Conservation (phyloP, 129 eudicot genomes). For the Lactuca sativa region DNA sequence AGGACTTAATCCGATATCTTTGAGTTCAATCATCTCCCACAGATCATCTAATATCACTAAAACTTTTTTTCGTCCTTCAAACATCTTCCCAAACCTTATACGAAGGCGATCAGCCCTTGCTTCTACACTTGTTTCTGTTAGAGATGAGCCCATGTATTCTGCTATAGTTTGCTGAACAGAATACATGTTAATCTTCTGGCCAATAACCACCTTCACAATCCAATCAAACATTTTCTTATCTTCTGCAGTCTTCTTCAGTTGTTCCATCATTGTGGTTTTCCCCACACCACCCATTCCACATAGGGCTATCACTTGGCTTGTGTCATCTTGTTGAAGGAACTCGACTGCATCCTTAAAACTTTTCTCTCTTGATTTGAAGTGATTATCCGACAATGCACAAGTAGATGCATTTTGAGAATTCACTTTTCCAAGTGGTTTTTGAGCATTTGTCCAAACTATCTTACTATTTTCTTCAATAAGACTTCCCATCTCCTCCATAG, state of each 20-base stretch:
- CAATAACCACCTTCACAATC: constrained; percentile 9
- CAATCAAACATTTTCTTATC: background rate
- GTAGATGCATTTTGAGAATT: background rate
- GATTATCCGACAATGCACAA: background rate
- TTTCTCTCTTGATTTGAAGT: constrained; percentile 9
- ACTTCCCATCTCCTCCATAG: background rate
- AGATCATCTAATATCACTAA: constrained; percentile 3
- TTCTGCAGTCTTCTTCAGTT: background rate
- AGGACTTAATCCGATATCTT: constrained; percentile 14
- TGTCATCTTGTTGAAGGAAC: constrained; percentile 11
- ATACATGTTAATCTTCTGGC: background rate
- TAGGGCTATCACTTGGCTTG: constrained; percentile 1
- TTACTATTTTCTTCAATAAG: background rate
- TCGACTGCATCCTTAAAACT: background rate
- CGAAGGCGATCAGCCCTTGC: constrained; percentile 16
- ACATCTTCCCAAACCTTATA: background rate
- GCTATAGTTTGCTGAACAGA: constrained; percentile 7
- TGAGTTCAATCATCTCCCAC: background rate
- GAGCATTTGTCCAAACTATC: background rate
- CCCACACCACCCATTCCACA: too few relatives aligned
- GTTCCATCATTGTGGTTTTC: too few relatives aligned
- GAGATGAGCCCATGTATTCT: background rate
- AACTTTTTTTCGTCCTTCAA: background rate
- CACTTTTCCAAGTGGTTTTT: constrained; percentile 12
- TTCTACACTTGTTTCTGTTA: background rate